Percentiles rank a stretch among this genome's conserved stretches.
Evolutionary conservation across 495 filamentous ascomycete species (phyloP).

Genomic region (Daldinia decipiens): DNA sequence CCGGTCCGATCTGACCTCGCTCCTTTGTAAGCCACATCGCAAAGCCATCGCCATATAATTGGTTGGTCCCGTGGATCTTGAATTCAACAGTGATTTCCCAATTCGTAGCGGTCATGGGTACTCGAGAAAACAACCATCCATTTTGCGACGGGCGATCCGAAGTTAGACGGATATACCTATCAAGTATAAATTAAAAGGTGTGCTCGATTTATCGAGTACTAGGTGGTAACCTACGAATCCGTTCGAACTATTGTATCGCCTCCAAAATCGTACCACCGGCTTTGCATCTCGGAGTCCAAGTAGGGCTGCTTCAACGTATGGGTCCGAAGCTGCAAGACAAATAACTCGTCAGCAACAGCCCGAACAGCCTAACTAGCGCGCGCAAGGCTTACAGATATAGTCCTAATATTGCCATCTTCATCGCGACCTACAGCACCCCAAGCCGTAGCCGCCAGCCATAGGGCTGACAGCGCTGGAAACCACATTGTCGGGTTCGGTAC

Average conservation of each 20-base stretch:
- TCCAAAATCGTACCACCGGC: constrained; percentile 99
- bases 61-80: constrained; percentile 79
- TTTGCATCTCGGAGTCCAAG: constrained; percentile 97
- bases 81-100: constrained; percentile 99
- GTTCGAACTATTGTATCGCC: constrained; percentile 93
- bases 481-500: constrained; percentile 53
- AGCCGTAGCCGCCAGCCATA: constrained; percentile 65
- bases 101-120: constrained; percentile 96
- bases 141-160: constrained; percentile 87
- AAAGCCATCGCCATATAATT: constrained; percentile 94
- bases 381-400: constrained; percentile 61
- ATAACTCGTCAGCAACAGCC: constrained; percentile 74
- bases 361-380: constrained; percentile 20
- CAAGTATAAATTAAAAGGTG: constrained; percentile 18
- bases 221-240: constrained; percentile 73
- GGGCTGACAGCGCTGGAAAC: constrained; percentile 60
- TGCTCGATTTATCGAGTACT: background rate
- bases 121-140: constrained; percentile 92
- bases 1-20: constrained; percentile 79
- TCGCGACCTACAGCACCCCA: constrained; percentile 55
- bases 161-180: constrained; percentile 90
- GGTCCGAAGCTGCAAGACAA: constrained; percentile 66
- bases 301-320: constrained; percentile 74
- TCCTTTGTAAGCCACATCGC: constrained; percentile 98
- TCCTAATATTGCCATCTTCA: constrained; percentile 62